Percentiles rank a stretch among this genome's conserved stretches.
phyloP scores from a whole-genome alignment of 352 stramenopile genomes.

The Globisporangium sylvaticum region DNA sequence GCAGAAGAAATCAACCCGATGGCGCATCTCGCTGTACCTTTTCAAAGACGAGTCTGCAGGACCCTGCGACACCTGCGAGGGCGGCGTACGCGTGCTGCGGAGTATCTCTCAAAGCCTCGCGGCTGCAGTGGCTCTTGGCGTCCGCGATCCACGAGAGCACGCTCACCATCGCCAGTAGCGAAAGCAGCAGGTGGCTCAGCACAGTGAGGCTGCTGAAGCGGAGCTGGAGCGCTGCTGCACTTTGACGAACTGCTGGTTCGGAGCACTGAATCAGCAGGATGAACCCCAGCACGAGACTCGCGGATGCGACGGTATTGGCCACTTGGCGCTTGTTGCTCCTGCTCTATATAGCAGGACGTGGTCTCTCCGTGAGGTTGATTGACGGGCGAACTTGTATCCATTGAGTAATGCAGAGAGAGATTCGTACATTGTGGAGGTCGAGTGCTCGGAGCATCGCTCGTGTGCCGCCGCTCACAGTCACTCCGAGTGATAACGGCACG shows the following conservation, averaged over 20 bases:
- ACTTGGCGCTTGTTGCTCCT: not conserved
- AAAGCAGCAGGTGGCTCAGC: slow-evolving; percentile 13
- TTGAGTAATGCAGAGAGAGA: not conserved
- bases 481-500: slow-evolving; percentile 20
- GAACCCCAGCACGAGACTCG: slow-evolving; percentile 11
- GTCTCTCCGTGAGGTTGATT: not conserved
- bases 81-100: slow-evolving; percentile 18
- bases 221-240: slow-evolving; percentile 2
- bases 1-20: not conserved
- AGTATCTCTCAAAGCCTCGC: not conserved
- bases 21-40: slow-evolving; percentile 24
- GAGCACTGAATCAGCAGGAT: not conserved
- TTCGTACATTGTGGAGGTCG: slow-evolving; percentile 3
- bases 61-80: slow-evolving; percentile 23
- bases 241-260: not conserved
- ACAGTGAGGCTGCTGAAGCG: slow-evolving; percentile 14
- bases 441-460: slow-evolving; percentile 8
- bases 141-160: slow-evolving; percentile 22
- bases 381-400: not conserved
- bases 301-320: not conserved
- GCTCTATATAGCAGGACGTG: not conserved
- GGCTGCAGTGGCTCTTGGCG: not conserved
- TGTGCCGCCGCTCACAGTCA: slow-evolving; percentile 3
- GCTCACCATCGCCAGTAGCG: slow-evolving; percentile 18
- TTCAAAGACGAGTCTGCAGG: slow-evolving; percentile 25